Evolutionary conservation across 306 rosid species (phyloP).

Genomic region (Arachis stenosperma): DNA sequence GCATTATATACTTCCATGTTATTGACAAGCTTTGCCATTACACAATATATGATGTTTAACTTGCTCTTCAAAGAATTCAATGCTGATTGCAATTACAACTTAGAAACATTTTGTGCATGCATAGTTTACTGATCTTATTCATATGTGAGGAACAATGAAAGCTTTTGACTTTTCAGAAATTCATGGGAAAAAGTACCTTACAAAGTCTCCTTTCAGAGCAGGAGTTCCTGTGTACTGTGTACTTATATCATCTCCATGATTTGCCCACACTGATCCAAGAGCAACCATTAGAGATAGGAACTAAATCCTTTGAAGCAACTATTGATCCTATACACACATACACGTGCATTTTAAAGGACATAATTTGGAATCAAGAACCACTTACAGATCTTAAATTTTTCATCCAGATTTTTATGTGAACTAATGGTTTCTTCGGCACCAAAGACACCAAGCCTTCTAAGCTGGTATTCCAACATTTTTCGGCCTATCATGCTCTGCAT

Average conservation of each 20-base stretch:
- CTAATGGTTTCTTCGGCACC: slow-evolving; percentile 95
- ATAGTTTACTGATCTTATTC: slow-evolving; percentile 32
- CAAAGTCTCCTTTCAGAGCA: slow-evolving; percentile 97
- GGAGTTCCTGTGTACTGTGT: slow-evolving; percentile 93
- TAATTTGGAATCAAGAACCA: slow-evolving; percentile 31
- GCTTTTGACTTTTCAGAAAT: slow-evolving; percentile 23
- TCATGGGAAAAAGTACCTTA: slow-evolving; percentile 60
- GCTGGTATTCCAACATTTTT: slow-evolving; percentile 88
- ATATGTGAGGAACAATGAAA: slow-evolving; percentile 22
- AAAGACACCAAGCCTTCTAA: slow-evolving; percentile 88
- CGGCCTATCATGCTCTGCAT: slow-evolving; percentile 96
- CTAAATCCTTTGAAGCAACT: slow-evolving; percentile 32
- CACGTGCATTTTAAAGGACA: slow-evolving; percentile 17
- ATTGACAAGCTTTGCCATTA: slow-evolving; percentile 28
- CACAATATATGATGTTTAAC: not conserved
- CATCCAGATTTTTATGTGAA: slow-evolving; percentile 93
- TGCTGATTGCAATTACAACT: slow-evolving; percentile 31
- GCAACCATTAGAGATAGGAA: slow-evolving; percentile 32
- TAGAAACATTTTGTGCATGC: slow-evolving; percentile 21
- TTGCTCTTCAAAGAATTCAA: slow-evolving; percentile 10
- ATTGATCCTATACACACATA: not conserved
- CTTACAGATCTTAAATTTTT: slow-evolving; percentile 81
- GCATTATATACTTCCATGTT: not conserved
- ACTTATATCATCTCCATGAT: slow-evolving; percentile 97
- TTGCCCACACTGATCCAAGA: slow-evolving; percentile 87